Evolutionary conservation across 2,329 filamentous ascomycete genomes (phyloP), one percentile per base, ranked within the genome.

Genomic region (Dendryphion nanum): DNA sequence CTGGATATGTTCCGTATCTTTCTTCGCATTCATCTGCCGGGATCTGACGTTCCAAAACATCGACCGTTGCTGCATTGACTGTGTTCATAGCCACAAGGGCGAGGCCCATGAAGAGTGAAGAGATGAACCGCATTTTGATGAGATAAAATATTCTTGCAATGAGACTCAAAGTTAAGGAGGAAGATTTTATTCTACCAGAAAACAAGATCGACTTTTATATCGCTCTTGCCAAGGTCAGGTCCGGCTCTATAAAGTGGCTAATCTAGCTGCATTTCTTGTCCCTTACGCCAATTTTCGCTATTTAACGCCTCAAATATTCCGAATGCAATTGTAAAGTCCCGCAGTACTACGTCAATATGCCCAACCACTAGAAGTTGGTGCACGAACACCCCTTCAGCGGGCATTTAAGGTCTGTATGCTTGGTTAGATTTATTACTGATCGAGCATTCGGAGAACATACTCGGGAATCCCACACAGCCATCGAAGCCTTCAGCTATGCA

Each of bases 1-100:
- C 29, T 31, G 29, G 29, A 16, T 31, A 31, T 16, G 29, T 12
- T 31, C 29, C 29, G 16, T 31, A 31, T 31, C 16, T 8, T 10
- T 26, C 23, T 8, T 8, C n/a, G n/a, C 23, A 26, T 26, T 26
- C 23, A n/a, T 26, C 23, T n/a, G 10, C 10, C 23, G 23, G n/a
- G 10, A 10, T 26, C 23, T 10, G n/a, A 2, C 23, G 10, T 26
- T 26, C 23, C 10, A 26, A n/a, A 8, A 10, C 10, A 26, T 10
- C 23, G 23, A n/a, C 23, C 23, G n/a, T n/a, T n/a, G 23, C 10
- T 10, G 23, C 23, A 26, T 26, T 26, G 10, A n/a, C 23, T n/a
- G n/a, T n/a, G n/a, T n/a, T n/a, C 23, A n/a, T n/a, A 26, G 23
- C n/a, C 10, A 26, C 10, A 26, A 26, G n/a, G 23, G 23, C 23